phyloP scores from a whole-genome alignment of 2,329 filamentous ascomycete species.

The Talaromyces funiculosus region DNA sequence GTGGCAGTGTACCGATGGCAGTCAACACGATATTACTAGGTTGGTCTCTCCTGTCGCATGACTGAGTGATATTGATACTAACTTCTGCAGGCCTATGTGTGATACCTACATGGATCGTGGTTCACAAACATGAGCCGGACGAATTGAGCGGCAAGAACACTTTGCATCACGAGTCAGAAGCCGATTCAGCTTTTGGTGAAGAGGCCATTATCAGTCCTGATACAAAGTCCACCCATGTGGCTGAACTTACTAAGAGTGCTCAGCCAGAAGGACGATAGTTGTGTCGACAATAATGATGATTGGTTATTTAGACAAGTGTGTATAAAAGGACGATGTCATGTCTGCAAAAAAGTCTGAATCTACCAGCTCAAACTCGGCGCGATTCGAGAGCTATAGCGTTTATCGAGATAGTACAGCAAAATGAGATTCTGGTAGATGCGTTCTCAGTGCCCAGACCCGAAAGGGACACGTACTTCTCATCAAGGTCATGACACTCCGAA shows the following conservation, averaged over 20 bases:
- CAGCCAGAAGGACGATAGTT: not conserved
- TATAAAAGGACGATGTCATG: not conserved
- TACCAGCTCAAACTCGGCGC: no score
- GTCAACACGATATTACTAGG: constrained; percentile 36
- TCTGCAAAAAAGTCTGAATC: not conserved
- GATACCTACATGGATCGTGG: constrained; percentile 25
- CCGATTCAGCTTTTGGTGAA: not conserved
- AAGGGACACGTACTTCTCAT: not conserved
- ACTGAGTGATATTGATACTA: not conserved
- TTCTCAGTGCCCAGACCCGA: not conserved
- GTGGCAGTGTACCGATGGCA: constrained; percentile 37
- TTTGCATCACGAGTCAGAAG: not conserved
- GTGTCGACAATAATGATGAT: not conserved
- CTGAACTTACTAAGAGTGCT: not conserved
- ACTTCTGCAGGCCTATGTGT: constrained; percentile 19
- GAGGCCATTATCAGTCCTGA: not conserved
- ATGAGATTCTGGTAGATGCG: no score
- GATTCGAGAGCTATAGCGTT: no score
- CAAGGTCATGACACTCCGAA: not conserved
- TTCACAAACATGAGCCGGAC: constrained; percentile 19
- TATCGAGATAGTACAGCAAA: no score
- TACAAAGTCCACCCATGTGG: not conserved
- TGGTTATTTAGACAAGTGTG: not conserved
- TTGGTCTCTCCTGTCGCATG: constrained; percentile 14
- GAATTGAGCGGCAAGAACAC: constrained; percentile 15